These are phyloP conservation scores for Chrysopogon serrulatus DNA, from an alignment of 176 grass and related monocot species.

Conservation along the genomic window DNA sequence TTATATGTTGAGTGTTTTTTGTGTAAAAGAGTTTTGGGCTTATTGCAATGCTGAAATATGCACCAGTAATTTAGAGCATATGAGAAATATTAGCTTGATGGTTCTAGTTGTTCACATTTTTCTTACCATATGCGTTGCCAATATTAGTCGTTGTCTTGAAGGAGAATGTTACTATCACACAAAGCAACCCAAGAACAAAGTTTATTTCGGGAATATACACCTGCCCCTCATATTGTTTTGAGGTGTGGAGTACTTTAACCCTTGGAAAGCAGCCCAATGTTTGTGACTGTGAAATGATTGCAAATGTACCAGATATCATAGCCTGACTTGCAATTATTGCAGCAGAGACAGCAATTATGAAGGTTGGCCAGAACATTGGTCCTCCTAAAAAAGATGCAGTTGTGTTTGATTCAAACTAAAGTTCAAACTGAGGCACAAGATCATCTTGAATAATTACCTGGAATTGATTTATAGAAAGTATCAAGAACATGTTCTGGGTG, in stretches of 20 bases:
- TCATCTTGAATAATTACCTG: slow-evolving; percentile 29
- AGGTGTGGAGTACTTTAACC: slow-evolving; percentile 51
- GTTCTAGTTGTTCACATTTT: background rate
- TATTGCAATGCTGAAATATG: no score
- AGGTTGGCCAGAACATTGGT: slow-evolving; percentile 49
- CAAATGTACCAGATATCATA: slow-evolving; percentile 56
- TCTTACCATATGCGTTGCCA: slow-evolving; percentile 57
- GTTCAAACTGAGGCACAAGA: background rate
- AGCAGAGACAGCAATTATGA: slow-evolving; percentile 44
- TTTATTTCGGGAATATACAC: slow-evolving; percentile 61
- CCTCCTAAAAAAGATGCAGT: slow-evolving; percentile 7
- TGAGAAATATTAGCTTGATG: background rate
- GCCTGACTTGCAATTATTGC: slow-evolving; percentile 58
- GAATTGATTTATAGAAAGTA: slow-evolving; percentile 53
- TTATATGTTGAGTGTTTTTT: no score
- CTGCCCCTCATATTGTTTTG: slow-evolving; percentile 43
- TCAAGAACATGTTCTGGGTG: slow-evolving; percentile 22
- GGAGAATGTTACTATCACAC: slow-evolving; percentile 24
- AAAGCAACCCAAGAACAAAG: slow-evolving; percentile 37
- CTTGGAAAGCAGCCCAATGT: slow-evolving; percentile 47
- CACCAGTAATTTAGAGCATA: background rate
- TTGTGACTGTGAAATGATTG: slow-evolving; percentile 48
- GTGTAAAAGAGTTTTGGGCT: no score
- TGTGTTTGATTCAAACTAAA: background rate
- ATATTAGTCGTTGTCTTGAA: slow-evolving; percentile 45